phyloP scores from a whole-genome alignment of 2,329 filamentous ascomycete species.

The Calonectria pteridis region DNA sequence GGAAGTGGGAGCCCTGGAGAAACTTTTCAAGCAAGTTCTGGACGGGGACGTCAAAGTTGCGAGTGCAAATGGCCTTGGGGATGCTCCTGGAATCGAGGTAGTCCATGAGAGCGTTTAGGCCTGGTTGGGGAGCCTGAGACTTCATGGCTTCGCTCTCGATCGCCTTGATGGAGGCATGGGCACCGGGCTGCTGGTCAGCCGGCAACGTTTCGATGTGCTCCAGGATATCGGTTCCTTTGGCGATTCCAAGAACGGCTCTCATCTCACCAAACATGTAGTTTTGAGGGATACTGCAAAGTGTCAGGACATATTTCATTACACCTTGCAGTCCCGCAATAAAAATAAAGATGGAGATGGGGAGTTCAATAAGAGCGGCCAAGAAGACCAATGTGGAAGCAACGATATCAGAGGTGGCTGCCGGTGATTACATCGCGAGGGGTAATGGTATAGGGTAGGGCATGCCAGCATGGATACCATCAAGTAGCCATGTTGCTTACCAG shows the following conservation, averaged over 20 bases:
- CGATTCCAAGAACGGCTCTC: conserved; percentile 80
- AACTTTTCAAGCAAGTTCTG: conserved; percentile 81
- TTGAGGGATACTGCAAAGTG: conserved; percentile 79
- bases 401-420: neutral
- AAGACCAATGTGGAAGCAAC: neutral
- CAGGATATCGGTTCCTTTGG: conserved; percentile 83
- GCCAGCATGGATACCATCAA: neutral
- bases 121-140: conserved; percentile 83
- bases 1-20: conserved; percentile 75
- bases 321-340: neutral
- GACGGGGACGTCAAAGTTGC: conserved; percentile 90
- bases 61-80: conserved; percentile 88
- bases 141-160: conserved; percentile 88
- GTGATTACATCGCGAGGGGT: neutral
- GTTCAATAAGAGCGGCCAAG: neutral
- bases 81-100: conserved; percentile 79
- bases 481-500: conserved; percentile 70
- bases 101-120: conserved; percentile 81
- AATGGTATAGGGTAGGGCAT: neutral
- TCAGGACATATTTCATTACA: neutral
- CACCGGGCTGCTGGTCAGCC: conserved; percentile 67
- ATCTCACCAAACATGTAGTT: conserved; percentile 97
- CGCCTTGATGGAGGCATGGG: conserved; percentile 78
- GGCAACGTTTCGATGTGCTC: conserved; percentile 86
- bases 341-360: neutral